Conservation (phyloP, 306 rosid species). For the Chamaecrista fasciculata region DNA sequence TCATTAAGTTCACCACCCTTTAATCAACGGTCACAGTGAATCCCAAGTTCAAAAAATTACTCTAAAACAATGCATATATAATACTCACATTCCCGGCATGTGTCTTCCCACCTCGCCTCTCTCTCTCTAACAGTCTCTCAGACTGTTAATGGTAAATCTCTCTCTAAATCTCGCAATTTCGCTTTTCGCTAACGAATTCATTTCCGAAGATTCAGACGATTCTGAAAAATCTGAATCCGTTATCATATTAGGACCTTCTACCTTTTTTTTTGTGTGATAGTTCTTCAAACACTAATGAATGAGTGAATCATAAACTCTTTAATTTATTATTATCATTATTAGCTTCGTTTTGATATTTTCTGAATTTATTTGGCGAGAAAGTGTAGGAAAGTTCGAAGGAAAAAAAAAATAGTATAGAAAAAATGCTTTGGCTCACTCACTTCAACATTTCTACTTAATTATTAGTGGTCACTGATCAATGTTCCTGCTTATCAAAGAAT, state of each 20-base stretch:
- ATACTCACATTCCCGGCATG: constrained; percentile 15
- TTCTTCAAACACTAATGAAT: not conserved
- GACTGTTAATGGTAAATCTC: constrained; percentile 3
- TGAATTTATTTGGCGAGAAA: constrained; percentile 9
- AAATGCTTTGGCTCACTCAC: not conserved
- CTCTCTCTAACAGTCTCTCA: not conserved
- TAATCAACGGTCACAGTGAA: constrained; percentile 24
- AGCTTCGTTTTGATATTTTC: too few relatives aligned
- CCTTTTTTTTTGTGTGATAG: not conserved
- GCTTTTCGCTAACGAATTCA: not conserved
- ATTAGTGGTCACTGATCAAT: not conserved
- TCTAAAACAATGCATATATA: not conserved
- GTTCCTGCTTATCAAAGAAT: not conserved
- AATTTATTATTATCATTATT: not conserved
- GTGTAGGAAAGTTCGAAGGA: not conserved
- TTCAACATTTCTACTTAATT: too few relatives aligned
- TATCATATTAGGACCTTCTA: not conserved
- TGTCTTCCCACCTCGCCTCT: not conserved
- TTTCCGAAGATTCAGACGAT: not conserved
- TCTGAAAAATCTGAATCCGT: not conserved
- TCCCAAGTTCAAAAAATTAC: not conserved
- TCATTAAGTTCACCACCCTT: not conserved
- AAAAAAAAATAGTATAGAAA: not conserved
- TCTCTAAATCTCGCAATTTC: not conserved
- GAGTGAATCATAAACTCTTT: not conserved